Conservation (phyloP, 2,329 filamentous ascomycete genomes). For the Alternaria sp. region DNA sequence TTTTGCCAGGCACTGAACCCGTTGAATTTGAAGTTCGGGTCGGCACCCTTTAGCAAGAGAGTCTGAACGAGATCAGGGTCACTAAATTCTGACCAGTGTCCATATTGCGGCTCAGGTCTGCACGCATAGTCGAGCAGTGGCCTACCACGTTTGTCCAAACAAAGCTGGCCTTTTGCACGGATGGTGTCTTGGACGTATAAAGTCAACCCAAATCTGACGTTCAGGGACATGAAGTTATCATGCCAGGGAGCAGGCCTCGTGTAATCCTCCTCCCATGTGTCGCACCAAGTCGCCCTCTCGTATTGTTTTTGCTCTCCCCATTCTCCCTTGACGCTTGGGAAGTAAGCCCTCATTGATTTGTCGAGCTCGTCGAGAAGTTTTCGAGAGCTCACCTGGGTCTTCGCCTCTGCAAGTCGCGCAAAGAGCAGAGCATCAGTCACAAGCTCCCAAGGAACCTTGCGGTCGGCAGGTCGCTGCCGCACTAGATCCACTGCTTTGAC, state of each 20-base stretch:
- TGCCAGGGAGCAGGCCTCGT: not conserved
- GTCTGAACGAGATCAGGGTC: not conserved
- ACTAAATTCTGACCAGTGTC: not conserved
- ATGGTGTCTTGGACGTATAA: not conserved
- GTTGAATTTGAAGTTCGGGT: not conserved
- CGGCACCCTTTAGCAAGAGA: too few relatives aligned
- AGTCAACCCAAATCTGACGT: not conserved
- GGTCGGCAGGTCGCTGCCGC: not conserved
- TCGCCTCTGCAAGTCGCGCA: not conserved
- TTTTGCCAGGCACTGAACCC: not conserved
- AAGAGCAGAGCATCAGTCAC: fast-evolving
- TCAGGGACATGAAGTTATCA: not conserved
- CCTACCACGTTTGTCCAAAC: not conserved
- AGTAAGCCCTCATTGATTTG: not conserved
- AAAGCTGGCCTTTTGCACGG: not conserved
- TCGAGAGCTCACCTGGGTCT: not conserved
- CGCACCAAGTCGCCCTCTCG: not conserved
- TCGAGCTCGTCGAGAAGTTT: not conserved
- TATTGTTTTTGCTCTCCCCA: not conserved
- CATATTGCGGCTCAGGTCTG: not conserved
- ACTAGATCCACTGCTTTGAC: not conserved
- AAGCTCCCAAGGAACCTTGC: not conserved
- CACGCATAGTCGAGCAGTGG: not conserved
- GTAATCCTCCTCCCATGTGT: not conserved
- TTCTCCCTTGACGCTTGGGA: not conserved